A percentile compares a stretch with the other conserved stretches of the same genome.
Evolutionary conservation across 768 basidiomycete genomes (phyloP).

Genomic region (Phanerochaete sordida): DNA sequence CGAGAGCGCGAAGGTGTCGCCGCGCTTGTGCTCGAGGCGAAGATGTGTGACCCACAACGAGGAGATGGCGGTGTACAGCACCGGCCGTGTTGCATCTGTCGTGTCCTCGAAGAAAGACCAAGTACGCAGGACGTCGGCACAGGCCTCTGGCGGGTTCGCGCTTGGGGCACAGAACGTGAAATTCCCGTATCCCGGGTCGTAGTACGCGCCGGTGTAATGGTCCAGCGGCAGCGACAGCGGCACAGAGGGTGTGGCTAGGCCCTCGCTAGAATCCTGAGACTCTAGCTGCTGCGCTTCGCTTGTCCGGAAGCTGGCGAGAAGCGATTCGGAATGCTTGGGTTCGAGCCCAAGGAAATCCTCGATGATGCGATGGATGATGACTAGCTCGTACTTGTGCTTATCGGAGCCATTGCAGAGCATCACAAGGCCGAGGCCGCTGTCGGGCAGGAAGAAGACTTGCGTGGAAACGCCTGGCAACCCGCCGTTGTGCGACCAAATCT

Average conservation of each 20-base stretch:
- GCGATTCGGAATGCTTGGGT: background rate
- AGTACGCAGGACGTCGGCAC: slow-evolving; percentile 5
- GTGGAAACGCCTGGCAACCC: slow-evolving; percentile 11
- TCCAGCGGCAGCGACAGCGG: slow-evolving; percentile 5
- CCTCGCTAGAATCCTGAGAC: too few relatives aligned
- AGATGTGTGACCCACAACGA: slow-evolving; percentile 3
- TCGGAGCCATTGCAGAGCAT: slow-evolving; percentile 5
- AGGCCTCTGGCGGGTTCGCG: slow-evolving; percentile 11
- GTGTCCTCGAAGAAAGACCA: slow-evolving; percentile 8
- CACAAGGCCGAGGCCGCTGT: slow-evolving; percentile 8
- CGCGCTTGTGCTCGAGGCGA: background rate
- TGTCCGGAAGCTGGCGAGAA: background rate
- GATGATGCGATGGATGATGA: slow-evolving; percentile 3
- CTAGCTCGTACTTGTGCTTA: slow-evolving; percentile 5
- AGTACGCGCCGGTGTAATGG: slow-evolving; percentile 15
- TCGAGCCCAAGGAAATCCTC: slow-evolving; percentile 12
- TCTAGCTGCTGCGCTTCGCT: background rate
- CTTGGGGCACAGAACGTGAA: slow-evolving; percentile 19
- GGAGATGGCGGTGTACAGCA: background rate
- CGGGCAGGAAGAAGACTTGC: slow-evolving; percentile 10
- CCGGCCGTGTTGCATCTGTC: background rate
- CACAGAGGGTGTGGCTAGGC: background rate
- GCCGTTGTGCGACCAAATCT: slow-evolving; percentile 7
- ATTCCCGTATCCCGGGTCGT: slow-evolving; percentile 18
- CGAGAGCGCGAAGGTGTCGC: slow-evolving; percentile 1